These are phyloP conservation scores for Paspalum vaginatum DNA, from an alignment of 176 grass and related monocot genomes.

Conservation along the genomic window DNA sequence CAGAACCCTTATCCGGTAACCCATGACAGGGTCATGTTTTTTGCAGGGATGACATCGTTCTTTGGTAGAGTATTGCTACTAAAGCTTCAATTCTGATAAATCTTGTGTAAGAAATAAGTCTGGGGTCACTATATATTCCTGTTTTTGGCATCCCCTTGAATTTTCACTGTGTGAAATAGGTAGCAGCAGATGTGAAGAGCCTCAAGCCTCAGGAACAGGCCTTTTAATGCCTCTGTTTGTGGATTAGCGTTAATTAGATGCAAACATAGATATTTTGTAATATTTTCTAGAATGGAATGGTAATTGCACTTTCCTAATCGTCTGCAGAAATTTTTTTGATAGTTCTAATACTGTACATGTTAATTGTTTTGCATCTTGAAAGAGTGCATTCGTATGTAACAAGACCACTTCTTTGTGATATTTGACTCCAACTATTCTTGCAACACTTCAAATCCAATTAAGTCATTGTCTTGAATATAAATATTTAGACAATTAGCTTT, in stretches of 20 bases:
- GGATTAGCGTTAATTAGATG: neutral
- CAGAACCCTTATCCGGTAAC: neutral
- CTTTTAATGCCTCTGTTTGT: neutral
- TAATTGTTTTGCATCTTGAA: conserved; percentile 18
- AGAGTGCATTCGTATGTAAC: neutral
- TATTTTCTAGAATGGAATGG: neutral
- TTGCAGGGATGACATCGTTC: neutral
- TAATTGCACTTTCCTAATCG: neutral
- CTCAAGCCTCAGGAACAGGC: neutral
- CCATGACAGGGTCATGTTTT: neutral
- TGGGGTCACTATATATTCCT: neutral
- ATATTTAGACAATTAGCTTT: neutral
- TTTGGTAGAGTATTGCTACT: neutral
- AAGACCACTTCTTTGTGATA: neutral
- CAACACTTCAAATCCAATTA: neutral
- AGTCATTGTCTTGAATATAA: neutral
- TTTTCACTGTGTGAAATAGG: neutral
- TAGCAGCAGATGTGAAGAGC: neutral
- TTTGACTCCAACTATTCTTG: conserved; percentile 7
- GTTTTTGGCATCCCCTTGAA: neutral
- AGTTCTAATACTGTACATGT: neutral
- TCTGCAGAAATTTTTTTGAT: neutral
- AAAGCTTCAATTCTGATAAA: neutral
- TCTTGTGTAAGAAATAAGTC: neutral
- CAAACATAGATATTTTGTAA: neutral